Evolutionary conservation across 1,284 basidiomycete genomes (phyloP).

Genomic region (Pseudozyma sp.): DNA sequence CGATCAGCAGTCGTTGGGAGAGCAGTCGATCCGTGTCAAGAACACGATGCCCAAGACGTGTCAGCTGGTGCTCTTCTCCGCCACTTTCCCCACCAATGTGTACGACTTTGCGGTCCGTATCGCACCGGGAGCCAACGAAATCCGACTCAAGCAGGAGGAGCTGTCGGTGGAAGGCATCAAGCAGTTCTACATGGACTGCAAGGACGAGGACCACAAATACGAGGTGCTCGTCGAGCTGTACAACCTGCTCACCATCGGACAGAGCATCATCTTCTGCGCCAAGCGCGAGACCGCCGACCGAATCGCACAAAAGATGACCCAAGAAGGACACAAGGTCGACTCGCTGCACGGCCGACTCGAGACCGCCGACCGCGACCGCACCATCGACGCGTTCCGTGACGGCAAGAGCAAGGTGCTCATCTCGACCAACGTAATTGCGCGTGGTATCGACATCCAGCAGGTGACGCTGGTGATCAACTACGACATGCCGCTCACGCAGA

Average conservation of each 20-base stretch:
- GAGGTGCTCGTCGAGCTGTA: conserved; percentile 93
- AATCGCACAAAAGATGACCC: conserved; percentile 88
- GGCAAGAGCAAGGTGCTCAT: conserved; percentile 97
- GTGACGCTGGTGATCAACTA: conserved; percentile 88
- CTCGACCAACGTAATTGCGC: conserved; percentile 97
- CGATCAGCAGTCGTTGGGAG: conserved; percentile 93
- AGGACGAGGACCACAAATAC: conserved; percentile 89
- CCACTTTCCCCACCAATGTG: conserved; percentile 95
- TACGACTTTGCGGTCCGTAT: conserved; percentile 89
- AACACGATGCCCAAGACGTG: conserved; percentile 77
- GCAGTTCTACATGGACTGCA: conserved; percentile 94
- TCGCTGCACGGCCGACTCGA: conserved; percentile 96
- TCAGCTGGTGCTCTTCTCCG: conserved; percentile 96
- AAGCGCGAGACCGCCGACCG: conserved; percentile 87
- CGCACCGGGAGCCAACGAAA: conserved; percentile 94
- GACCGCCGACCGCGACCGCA: conserved; percentile 84
- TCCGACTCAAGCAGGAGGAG: conserved; percentile 93
- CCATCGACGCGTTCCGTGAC: conserved; percentile 95
- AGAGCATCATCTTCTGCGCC: conserved; percentile 93
- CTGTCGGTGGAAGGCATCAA: conserved; percentile 93
- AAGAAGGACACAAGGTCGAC: conserved; percentile 94
- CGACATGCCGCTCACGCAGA: conserved; percentile 80
- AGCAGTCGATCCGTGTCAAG: conserved; percentile 93
- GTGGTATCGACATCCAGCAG: conserved; percentile 98
- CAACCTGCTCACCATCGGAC: conserved; percentile 89